Evolutionary conservation across 1,139 yeast genomes (phyloP), one percentile per base, ranked within the genome.

Genomic region (Cylindricascospora bacillispora): DNA sequence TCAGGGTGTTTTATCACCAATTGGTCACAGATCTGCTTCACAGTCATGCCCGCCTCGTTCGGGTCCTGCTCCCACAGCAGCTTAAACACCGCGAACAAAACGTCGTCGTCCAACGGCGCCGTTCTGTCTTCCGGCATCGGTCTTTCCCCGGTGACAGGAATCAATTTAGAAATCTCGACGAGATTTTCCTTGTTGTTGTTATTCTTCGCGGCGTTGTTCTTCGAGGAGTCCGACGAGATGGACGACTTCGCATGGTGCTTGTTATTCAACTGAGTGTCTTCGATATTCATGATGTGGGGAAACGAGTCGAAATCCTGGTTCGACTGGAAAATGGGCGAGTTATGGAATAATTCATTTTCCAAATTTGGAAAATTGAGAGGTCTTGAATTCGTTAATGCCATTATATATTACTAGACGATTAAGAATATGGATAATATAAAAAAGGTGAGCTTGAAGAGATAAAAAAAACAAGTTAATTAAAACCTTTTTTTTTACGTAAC

Each of bases 121-220:
- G 62, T 62, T 43, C 71, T 72, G 41, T 73, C 73, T 21, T 64
- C 65, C 3, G 92, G 92, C 43, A 61, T 62, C 23, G 86, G 86
- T 48, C 82, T 70, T 46, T 77, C 86, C 22, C 86, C 86, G 6
- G 85, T 75, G 2, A 78, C 81, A 2, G 89, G 89, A 35, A 79
- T 78, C 2, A 79, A 69, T 23, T 83, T 78, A 6, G 83, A 75
- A 26, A 79, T 74, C 28, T 85, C 86, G 73, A 69, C 12, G 39
- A 29, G 13, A 26, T 35, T 36, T 28, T 39, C 39, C 29, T 37
- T 29, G n/a, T 36, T 35, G 15, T 32, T 32, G 13, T 32, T 36
- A 18, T 21, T 35, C 31, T 34, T 41, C 15, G 34, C 24, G 16
- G 30, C 28, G 6, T 24, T 31, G 24, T 23, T 29, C 20, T 29